Evolutionary conservation across 225 moss, liverwort and hornwort species (phyloP).

Genomic region (Sphagnum tenellum): DNA sequence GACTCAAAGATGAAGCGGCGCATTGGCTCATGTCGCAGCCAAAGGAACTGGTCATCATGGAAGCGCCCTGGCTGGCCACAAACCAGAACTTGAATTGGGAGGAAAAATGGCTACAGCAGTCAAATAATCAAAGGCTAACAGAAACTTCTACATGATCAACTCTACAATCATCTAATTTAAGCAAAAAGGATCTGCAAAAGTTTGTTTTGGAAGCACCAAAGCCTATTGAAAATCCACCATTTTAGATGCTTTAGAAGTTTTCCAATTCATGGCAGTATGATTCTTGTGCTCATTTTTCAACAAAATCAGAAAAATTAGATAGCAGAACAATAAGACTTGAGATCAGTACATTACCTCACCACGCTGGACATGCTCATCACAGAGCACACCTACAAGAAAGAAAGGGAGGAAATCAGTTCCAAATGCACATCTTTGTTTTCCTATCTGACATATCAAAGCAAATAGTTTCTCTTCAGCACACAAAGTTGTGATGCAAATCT

Average conservation of each 20-base stretch:
- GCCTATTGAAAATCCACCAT: no score
- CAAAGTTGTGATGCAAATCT: not conserved
- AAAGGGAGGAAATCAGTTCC: slow-evolving; percentile 5
- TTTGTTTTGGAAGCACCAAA: no score
- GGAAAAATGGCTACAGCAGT: not conserved
- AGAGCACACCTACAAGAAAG: slow-evolving; percentile 58
- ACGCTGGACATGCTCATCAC: slow-evolving; percentile 80
- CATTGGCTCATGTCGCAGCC: slow-evolving; percentile 79
- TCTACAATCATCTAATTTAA: no score
- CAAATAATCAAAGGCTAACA: no score
- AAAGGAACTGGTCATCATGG: slow-evolving; percentile 95
- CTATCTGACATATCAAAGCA: not conserved
- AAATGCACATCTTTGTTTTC: not conserved
- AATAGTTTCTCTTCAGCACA: not conserved
- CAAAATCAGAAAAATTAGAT: not conserved
- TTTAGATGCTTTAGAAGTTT: no score
- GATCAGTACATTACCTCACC: slow-evolving; percentile 45
- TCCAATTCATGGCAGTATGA: not conserved
- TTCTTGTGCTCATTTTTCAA: not conserved
- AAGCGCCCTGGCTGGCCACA: slow-evolving; percentile 87
- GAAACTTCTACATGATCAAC: no score
- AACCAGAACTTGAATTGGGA: slow-evolving; percentile 2
- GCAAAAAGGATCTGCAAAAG: no score
- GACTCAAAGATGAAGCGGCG: slow-evolving; percentile 69
- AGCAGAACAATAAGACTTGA: no score